These are phyloP conservation scores for Sporobolomyces roseus DNA, from an alignment of 768 basidiomycete species.

Conservation along the genomic window DNA sequence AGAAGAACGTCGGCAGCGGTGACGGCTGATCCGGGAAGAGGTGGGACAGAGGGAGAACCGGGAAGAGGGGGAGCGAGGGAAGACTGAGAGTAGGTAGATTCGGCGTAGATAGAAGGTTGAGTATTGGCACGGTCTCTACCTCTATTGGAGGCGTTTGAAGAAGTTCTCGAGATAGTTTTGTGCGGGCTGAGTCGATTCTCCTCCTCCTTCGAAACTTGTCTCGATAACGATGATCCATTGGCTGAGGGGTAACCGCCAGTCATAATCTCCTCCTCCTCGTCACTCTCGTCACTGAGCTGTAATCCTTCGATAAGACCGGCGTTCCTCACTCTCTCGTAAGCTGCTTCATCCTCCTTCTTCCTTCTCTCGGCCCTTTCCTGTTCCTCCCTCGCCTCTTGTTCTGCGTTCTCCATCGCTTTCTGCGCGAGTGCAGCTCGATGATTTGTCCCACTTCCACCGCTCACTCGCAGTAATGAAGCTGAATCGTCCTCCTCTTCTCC, in stretches of 20 bases:
- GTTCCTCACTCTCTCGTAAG: conserved; percentile 31
- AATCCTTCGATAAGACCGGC: conserved; percentile 41
- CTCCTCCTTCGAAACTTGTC: neutral
- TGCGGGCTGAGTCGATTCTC: neutral
- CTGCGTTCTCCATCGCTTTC: conserved; percentile 49
- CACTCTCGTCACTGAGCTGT: conserved; percentile 55
- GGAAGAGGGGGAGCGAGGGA: neutral
- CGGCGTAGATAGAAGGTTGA: conserved; percentile 28
- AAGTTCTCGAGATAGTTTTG: conserved; percentile 9
- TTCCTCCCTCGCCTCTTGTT: conserved; percentile 44
- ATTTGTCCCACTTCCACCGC: conserved; percentile 44
- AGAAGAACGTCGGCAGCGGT: conserved; percentile 4
- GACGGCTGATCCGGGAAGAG: conserved; percentile 3
- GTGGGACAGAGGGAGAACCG: neutral
- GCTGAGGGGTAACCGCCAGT: conserved; percentile 59
- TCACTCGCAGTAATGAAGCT: conserved; percentile 37
- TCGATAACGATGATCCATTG: conserved; percentile 53
- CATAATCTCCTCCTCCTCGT: conserved; percentile 53
- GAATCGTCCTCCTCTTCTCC: conserved; percentile 38
- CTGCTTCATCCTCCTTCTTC: conserved; percentile 40
- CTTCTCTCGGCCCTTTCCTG: conserved; percentile 43
- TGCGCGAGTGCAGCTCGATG: conserved; percentile 50
- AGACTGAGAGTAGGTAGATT: conserved; percentile 25
- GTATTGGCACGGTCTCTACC: conserved; percentile 28
- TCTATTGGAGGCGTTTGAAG: conserved; percentile 7